Evolutionary conservation across 164 flowering plant species (phyloP).

Genomic region (Dillenia suffruticosa): DNA sequence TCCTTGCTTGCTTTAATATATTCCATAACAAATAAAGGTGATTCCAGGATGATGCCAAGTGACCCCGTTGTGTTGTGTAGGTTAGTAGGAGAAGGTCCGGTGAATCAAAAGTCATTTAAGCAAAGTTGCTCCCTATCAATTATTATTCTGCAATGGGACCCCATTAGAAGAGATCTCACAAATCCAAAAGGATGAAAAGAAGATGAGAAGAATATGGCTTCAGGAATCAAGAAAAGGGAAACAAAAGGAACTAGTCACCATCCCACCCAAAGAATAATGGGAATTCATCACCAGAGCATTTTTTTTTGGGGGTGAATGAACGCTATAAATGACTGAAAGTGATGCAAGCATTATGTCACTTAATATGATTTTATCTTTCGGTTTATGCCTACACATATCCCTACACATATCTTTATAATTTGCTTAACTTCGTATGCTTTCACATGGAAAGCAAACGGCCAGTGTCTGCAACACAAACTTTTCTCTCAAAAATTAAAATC

Average conservation of each 20-base stretch:
- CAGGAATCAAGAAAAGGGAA: constrained; percentile 55
- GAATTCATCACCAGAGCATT: constrained; percentile 13
- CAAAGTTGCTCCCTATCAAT: constrained; percentile 47
- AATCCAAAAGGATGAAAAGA: constrained; percentile 39
- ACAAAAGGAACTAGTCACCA: constrained; percentile 50
- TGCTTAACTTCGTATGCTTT: too few relatives aligned
- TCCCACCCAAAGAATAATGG: constrained; percentile 39
- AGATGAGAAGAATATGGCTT: constrained; percentile 48
- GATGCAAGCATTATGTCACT: constrained; percentile 29
- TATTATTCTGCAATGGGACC: constrained; percentile 39
- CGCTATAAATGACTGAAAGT: constrained; percentile 15
- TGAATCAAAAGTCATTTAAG: constrained; percentile 52
- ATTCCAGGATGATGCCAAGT: constrained; percentile 66
- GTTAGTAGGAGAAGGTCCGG: constrained; percentile 51
- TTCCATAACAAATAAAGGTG: constrained; percentile 65
- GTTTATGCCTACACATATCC: too few relatives aligned
- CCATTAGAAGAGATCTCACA: constrained; percentile 40
- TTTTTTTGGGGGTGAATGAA: too few relatives aligned
- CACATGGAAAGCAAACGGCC: too few relatives aligned
- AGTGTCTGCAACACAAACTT: too few relatives aligned
- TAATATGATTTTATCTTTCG: not conserved
- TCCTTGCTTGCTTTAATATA: constrained; percentile 63
- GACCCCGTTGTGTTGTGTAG: constrained; percentile 23
- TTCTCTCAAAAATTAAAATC: too few relatives aligned
- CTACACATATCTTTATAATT: too few relatives aligned